phyloP scores from a whole-genome alignment of 371 early-diverging fungal genomes.

The Batrachochytrium dendrobatidis region DNA sequence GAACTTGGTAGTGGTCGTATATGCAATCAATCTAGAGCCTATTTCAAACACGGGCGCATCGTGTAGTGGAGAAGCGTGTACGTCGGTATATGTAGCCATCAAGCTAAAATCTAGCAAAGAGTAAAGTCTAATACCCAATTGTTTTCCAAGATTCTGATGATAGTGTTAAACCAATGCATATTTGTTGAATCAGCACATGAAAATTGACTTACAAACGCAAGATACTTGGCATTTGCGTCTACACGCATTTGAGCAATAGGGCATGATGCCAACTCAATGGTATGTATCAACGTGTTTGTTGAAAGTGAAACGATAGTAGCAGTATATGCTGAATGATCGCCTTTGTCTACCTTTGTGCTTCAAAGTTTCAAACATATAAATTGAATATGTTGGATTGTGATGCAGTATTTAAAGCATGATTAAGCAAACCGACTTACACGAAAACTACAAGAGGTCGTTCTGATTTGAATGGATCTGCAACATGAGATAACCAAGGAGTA shows the following conservation, averaged over 20 bases:
- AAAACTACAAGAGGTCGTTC: background rate
- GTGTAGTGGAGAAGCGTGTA: background rate
- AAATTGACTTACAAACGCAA: background rate
- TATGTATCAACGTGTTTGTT: background rate
- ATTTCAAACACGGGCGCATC: conserved; percentile 18
- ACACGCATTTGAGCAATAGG: background rate
- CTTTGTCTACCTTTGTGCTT: background rate
- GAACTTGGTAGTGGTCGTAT: conserved; percentile 23
- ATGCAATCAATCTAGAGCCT: conserved; percentile 24
- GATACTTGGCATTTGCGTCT: background rate
- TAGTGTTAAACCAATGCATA: background rate
- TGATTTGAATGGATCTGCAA: background rate
- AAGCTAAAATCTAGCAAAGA: background rate
- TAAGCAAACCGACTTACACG: background rate
- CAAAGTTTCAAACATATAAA: background rate
- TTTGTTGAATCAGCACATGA: background rate
- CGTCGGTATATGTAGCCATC: conserved; percentile 8
- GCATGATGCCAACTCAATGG: background rate
- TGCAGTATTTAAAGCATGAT: background rate
- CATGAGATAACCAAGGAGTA: background rate
- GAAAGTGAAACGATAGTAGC: background rate
- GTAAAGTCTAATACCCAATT: background rate
- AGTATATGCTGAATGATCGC: background rate
- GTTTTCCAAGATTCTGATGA: conserved; percentile 9
- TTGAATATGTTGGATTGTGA: background rate